phyloP scores from a whole-genome alignment of 78 protist genomes.

The Diacronema lutheri region DNA sequence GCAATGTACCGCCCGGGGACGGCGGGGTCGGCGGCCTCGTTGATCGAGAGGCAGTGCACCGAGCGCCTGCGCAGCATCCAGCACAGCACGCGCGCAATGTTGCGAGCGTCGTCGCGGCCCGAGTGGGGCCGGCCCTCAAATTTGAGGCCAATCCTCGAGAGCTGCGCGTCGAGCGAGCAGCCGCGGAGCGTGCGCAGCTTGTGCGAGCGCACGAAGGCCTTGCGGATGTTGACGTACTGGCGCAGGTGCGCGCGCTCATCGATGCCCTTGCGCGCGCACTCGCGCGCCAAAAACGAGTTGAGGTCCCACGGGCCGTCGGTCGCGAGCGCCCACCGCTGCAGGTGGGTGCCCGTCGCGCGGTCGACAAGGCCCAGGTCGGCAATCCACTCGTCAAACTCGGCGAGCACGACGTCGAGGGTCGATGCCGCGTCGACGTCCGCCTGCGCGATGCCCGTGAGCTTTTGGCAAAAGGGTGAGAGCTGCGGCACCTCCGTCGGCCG shows the following conservation, averaged over 20 bases:
- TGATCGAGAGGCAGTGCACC: too few relatives aligned
- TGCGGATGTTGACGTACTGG: conserved; percentile 58
- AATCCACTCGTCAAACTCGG: conserved; percentile 41
- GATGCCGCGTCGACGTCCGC: conserved; percentile 59
- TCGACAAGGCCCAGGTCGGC: not conserved
- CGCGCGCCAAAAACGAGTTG: not conserved
- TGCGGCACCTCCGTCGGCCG: conserved; percentile 46
- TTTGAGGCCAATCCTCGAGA: not conserved
- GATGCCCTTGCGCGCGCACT: not conserved
- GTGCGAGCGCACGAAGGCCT: conserved; percentile 2
- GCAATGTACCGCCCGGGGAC: too few relatives aligned
- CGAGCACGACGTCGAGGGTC: conserved; percentile 43
- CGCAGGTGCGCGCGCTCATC: not conserved
- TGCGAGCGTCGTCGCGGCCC: conserved; percentile 67
- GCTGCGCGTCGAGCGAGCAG: too few relatives aligned
- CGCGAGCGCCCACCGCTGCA: not conserved
- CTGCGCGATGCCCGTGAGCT: conserved; percentile 72
- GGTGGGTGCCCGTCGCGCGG: not conserved
- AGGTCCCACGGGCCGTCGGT: conserved; percentile 1
- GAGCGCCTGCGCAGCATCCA: not conserved
- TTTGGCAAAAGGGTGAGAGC: conserved; percentile 62
- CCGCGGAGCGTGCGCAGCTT: not conserved
- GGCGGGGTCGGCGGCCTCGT: too few relatives aligned
- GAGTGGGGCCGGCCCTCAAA: conserved; percentile 58
- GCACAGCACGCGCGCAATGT: conserved; percentile 43